A percentile compares a stretch with the other conserved stretches of the same genome.
These are phyloP conservation scores for Pythium guiyangense DNA, from an alignment of 352 stramenopile genomes.

Conservation along the genomic window DNA sequence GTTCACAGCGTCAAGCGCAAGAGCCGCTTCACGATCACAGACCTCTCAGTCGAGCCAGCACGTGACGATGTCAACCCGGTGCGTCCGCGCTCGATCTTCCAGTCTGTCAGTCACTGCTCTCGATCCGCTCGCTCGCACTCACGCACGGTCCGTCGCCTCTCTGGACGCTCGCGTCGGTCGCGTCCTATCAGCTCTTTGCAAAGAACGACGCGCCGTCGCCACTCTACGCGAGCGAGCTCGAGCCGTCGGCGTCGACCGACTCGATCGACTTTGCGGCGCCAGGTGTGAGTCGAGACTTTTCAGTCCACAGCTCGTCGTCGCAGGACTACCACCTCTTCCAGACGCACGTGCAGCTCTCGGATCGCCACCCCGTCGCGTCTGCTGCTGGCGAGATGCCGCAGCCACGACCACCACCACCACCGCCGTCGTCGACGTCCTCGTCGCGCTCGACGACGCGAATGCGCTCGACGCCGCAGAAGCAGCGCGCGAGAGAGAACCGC, in stretches of 20 bases:
- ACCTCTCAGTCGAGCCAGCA: conserved; percentile 55
- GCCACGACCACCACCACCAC: background rate
- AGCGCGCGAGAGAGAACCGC: conserved; percentile 12
- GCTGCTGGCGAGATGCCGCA: background rate
- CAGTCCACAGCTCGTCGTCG: background rate
- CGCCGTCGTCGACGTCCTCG: too few species aligned
- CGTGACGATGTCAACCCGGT: background rate
- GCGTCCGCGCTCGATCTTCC: background rate
- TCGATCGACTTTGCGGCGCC: background rate
- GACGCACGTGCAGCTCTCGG: background rate
- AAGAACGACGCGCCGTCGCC: conserved; percentile 8
- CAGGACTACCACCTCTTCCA: background rate
- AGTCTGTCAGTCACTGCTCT: too few species aligned
- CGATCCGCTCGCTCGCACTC: too few species aligned
- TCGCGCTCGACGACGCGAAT: conserved; percentile 15
- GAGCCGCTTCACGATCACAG: conserved; percentile 84
- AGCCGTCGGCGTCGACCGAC: background rate
- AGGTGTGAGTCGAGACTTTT: background rate
- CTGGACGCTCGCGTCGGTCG: conserved; percentile 2
- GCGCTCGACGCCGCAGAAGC: conserved; percentile 28
- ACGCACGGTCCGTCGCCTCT: background rate
- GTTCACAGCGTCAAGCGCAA: conserved; percentile 54
- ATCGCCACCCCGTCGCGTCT: background rate
- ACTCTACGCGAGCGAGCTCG: background rate
- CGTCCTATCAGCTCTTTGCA: conserved; percentile 12